These are phyloP conservation scores for Luffa acutangula DNA, from an alignment of 306 rosid genomes.

Conservation along the genomic window DNA sequence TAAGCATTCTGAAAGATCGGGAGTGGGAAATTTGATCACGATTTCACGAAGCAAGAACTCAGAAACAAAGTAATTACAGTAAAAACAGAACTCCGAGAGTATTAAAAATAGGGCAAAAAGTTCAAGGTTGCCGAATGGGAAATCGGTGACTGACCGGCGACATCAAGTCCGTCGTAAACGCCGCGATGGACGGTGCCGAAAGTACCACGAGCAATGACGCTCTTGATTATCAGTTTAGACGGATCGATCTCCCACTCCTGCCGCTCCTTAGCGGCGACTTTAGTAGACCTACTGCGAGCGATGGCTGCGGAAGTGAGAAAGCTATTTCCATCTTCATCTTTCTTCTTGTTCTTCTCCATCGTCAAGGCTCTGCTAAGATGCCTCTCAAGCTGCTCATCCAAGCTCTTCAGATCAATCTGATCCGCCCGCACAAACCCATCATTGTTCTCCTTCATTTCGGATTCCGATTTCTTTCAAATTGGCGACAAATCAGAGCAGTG, in stretches of 20 bases:
- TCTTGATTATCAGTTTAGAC: conserved; percentile 65
- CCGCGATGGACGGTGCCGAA: conserved; percentile 94
- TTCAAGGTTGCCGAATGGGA: background rate
- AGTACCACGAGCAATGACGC: conserved; percentile 83
- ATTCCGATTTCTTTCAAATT: background rate
- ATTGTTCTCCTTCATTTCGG: conserved; percentile 52
- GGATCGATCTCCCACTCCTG: conserved; percentile 98
- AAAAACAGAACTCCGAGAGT: background rate
- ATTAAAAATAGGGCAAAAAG: background rate
- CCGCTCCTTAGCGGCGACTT: conserved; percentile 29
- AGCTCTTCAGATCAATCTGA: conserved; percentile 98
- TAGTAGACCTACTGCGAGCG: conserved; percentile 2
- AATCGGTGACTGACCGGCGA: conserved; percentile 51
- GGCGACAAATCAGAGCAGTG: background rate
- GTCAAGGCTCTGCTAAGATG: conserved; percentile 66
- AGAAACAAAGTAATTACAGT: background rate
- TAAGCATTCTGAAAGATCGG: background rate
- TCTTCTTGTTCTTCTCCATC: conserved; percentile 61
- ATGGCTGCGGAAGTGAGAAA: conserved; percentile 8
- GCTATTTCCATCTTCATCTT: conserved; percentile 23
- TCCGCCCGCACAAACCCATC: conserved; percentile 96
- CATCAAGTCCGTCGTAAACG: conserved; percentile 74
- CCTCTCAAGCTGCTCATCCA: conserved; percentile 90
- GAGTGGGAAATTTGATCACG: background rate
- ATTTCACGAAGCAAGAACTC: background rate